Evolutionary conservation across 768 basidiomycete species (phyloP).

Genomic region (Lactifluus rugatus): DNA sequence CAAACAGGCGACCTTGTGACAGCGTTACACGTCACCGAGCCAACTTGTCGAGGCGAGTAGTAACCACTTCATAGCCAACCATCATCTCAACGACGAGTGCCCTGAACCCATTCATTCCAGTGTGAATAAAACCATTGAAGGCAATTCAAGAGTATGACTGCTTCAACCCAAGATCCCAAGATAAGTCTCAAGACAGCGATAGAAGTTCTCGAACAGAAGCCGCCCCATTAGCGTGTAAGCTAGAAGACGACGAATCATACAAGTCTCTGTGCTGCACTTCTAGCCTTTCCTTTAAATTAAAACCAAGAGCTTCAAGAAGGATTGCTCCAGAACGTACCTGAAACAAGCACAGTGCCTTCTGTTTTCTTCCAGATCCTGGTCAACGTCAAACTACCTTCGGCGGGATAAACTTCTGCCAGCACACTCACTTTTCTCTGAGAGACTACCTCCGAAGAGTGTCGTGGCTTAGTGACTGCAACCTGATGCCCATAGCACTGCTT

Average conservation of each 20-base stretch:
- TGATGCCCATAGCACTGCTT: neutral
- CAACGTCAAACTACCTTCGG: neutral
- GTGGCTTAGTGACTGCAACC: neutral
- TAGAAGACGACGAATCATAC: neutral
- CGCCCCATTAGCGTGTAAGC: neutral
- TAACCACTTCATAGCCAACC: neutral
- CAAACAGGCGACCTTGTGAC: too few relatives aligned
- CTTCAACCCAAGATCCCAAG: neutral
- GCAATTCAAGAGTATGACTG: conserved; percentile 5
- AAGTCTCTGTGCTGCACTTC: neutral
- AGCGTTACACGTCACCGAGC: neutral
- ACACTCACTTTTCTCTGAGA: neutral
- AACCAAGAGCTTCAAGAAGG: neutral
- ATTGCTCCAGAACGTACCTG: neutral
- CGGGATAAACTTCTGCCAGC: neutral
- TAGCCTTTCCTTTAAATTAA: neutral
- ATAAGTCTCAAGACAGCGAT: neutral
- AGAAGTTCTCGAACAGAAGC: neutral
- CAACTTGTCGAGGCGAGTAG: neutral
- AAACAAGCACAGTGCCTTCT: neutral
- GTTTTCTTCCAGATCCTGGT: neutral
- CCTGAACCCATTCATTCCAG: conserved; percentile 1
- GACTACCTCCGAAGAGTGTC: neutral
- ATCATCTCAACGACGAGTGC: neutral
- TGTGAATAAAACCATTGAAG: conserved; percentile 6